Conservation (phyloP, 1,139 yeast genomes). For the Suzukiozyma palmioleophila region DNA sequence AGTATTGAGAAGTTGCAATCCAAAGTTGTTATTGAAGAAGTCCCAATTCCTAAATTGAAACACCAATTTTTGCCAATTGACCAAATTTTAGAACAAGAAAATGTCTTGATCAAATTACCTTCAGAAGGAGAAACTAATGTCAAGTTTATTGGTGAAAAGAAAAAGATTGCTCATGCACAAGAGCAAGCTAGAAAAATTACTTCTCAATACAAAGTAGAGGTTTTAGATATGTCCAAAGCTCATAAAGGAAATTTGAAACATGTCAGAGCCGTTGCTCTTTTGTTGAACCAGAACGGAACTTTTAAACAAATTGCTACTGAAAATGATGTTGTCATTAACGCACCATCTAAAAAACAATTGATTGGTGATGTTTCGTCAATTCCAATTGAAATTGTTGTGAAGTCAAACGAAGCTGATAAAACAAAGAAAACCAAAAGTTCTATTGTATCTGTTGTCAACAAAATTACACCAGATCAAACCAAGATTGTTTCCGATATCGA, state of each 20-base stretch:
- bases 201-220: slow-evolving; percentile 52
- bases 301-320: slow-evolving; percentile 44
- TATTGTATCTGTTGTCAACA: slow-evolving; percentile 69
- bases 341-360: slow-evolving; percentile 43
- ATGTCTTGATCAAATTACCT: slow-evolving; percentile 66
- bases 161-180: slow-evolving; percentile 57
- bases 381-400: slow-evolving; percentile 41
- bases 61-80: slow-evolving; percentile 45
- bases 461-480: slow-evolving; percentile 64
- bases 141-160: slow-evolving; percentile 60
- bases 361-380: slow-evolving; percentile 19
- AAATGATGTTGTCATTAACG: slow-evolving; percentile 49
- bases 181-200: slow-evolving; percentile 51
- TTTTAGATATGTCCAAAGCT: slow-evolving; percentile 79
- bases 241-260: slow-evolving; percentile 77
- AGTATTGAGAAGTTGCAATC: slow-evolving; percentile 43
- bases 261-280: slow-evolving; percentile 69
- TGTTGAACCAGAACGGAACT: slow-evolving; percentile 49
- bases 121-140: slow-evolving; percentile 41
- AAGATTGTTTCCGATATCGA: slow-evolving; percentile 63
- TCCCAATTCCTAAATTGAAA: slow-evolving; percentile 40
- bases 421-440: slow-evolving; percentile 51
- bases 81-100: slow-evolving; percentile 43
- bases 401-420: slow-evolving; percentile 32
- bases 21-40: slow-evolving; percentile 32